A percentile compares a stretch with the other conserved stretches of the same genome.
Evolutionary conservation across 176 grass and related monocot species (phyloP).

Genomic region (Zizania latifolia): DNA sequence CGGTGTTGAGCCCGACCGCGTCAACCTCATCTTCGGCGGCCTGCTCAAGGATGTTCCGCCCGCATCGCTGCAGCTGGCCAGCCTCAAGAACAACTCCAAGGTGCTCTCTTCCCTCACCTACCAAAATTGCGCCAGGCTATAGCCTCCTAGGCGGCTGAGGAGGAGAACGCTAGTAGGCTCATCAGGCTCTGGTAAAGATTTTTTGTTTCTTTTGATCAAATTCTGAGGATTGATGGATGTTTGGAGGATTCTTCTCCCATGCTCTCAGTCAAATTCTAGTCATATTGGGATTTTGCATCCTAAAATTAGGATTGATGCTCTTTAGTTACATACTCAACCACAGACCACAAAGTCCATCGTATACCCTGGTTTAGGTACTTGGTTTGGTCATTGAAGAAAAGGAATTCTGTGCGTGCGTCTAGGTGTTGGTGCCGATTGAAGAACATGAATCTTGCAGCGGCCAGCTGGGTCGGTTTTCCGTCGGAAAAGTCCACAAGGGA

Average conservation of each 20-base stretch:
- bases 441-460: no score
- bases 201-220: no score
- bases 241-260: no score
- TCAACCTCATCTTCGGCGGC: conserved; percentile 89
- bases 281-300: no score
- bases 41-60: conserved; percentile 56
- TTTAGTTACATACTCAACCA: neutral
- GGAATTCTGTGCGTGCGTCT: no score
- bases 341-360: neutral
- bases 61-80: conserved; percentile 37
- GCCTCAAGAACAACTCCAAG: conserved; percentile 72
- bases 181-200: no score
- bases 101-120: conserved; percentile 52
- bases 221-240: no score
- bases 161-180: conserved; percentile 53
- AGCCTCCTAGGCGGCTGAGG: conserved; percentile 51
- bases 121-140: conserved; percentile 48
- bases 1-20: conserved; percentile 36
- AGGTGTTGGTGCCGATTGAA: no score
- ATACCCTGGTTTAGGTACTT: neutral
- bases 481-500: no score
- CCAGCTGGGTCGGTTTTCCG: no score
- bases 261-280: no score
- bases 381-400: neutral
- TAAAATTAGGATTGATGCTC: no score